phyloP scores from a whole-genome alignment of 352 stramenopile species.

The Globisporangium heterothallicum region DNA sequence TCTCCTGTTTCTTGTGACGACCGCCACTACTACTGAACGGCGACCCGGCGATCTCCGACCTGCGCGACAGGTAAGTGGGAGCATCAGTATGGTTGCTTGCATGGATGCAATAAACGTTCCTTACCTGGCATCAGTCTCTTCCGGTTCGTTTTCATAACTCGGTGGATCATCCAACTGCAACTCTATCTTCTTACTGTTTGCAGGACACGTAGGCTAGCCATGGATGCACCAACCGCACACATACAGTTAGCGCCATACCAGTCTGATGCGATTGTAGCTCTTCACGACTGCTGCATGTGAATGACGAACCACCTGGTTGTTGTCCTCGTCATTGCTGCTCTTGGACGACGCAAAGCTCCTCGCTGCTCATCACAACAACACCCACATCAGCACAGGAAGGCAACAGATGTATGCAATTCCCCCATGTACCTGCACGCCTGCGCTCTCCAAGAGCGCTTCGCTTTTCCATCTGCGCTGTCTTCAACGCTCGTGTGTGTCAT shows the following conservation, averaged over 20 bases:
- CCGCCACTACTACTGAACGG: slow-evolving; percentile 18
- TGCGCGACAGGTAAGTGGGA: neutral
- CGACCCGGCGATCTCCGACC: slow-evolving; percentile 10
- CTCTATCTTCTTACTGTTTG: slow-evolving; percentile 18
- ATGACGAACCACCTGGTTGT: slow-evolving; percentile 37
- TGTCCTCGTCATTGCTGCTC: slow-evolving; percentile 10
- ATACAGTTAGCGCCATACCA: no score
- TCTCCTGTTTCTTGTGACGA: slow-evolving; percentile 5
- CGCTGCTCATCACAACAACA: neutral
- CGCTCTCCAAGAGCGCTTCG: slow-evolving; percentile 5
- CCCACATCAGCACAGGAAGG: neutral
- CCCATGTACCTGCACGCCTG: slow-evolving; percentile 1
- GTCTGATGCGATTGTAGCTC: neutral
- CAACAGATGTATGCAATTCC: neutral
- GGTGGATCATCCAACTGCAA: slow-evolving; percentile 47
- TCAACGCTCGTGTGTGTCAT: neutral
- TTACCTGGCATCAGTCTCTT: slow-evolving; percentile 19
- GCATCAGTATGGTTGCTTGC: neutral
- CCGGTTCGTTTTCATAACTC: slow-evolving; percentile 27
- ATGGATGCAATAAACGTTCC: neutral
- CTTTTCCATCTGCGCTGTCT: slow-evolving; percentile 6
- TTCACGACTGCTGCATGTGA: slow-evolving; percentile 4
- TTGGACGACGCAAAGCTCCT: slow-evolving; percentile 7
- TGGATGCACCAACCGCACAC: no score
- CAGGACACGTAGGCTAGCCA: slow-evolving; percentile 12